Conservation (phyloP, 1,139 yeast species). For the Yamadazyma taylorii region DNA sequence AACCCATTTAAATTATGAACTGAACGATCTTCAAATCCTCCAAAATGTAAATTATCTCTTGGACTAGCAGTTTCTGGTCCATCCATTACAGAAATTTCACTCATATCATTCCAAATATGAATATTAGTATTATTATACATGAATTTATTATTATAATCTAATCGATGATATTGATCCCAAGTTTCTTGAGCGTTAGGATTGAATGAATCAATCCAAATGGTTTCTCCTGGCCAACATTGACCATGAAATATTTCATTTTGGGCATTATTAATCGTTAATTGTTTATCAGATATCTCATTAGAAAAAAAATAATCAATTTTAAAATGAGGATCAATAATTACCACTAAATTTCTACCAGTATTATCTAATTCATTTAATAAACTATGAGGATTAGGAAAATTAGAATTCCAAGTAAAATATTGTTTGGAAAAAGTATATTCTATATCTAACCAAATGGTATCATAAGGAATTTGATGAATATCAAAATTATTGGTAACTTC, state of each 20-base stretch:
- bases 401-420: constrained; percentile 88
- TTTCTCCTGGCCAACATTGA: constrained; percentile 98
- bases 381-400: constrained; percentile 71
- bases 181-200: constrained; percentile 58
- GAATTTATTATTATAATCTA: constrained; percentile 31
- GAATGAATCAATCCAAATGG: constrained; percentile 88
- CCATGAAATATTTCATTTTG: constrained; percentile 59
- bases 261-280: constrained; percentile 41
- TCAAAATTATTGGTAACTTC: constrained; percentile 72
- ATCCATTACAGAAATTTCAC: constrained; percentile 91
- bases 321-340: constrained; percentile 90
- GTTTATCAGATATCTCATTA: constrained; percentile 42
- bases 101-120: constrained; percentile 97
- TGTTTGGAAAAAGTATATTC: constrained; percentile 86
- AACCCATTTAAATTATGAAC: constrained; percentile 84
- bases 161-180: constrained; percentile 52
- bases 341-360: constrained; percentile 78
- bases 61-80: constrained; percentile 95
- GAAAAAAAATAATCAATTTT: constrained; percentile 70
- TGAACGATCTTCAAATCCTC: constrained; percentile 87
- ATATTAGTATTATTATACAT: constrained; percentile 59
- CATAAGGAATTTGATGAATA: constrained; percentile 75
- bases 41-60: constrained; percentile 74
- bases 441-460: constrained; percentile 91
- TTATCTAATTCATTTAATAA: constrained; percentile 65